phyloP scores from a whole-genome alignment of 2,329 filamentous ascomycete genomes.

The Nemania diffusa region DNA sequence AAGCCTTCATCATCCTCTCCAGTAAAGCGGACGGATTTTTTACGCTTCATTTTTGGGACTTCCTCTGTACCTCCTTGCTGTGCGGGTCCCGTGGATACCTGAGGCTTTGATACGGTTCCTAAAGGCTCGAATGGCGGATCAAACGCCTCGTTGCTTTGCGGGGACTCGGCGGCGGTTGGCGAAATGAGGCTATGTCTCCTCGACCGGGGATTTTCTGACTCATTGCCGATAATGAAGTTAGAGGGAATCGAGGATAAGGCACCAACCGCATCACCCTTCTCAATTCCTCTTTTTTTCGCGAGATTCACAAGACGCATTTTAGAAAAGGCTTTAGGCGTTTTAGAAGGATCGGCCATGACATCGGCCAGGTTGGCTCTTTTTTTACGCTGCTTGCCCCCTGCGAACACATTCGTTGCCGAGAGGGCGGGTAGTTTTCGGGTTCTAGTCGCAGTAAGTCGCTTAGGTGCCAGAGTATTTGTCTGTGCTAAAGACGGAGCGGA shows the following conservation, averaged over 20 bases:
- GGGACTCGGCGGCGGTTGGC: neutral
- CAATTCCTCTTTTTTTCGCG: slow-evolving; percentile 56
- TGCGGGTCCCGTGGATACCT: slow-evolving; percentile 13
- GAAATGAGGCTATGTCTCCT: slow-evolving; percentile 28
- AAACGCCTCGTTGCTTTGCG: neutral
- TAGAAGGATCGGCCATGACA: slow-evolving; percentile 55
- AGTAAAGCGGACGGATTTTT: slow-evolving; percentile 54
- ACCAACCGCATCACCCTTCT: slow-evolving; percentile 56
- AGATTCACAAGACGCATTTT: slow-evolving; percentile 53
- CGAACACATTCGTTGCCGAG: slow-evolving; percentile 57
- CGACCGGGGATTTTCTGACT: slow-evolving; percentile 21
- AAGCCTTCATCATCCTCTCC: slow-evolving; percentile 37
- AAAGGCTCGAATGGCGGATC: neutral
- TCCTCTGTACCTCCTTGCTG: slow-evolving; percentile 12
- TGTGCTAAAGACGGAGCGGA: slow-evolving; percentile 20
- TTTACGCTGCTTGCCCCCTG: slow-evolving; percentile 55
- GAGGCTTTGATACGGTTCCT: slow-evolving; percentile 8
- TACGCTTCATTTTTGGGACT: slow-evolving; percentile 43
- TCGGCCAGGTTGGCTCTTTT: slow-evolving; percentile 52
- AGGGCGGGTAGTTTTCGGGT: slow-evolving; percentile 35
- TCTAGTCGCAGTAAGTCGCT: slow-evolving; percentile 44
- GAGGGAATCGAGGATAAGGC: slow-evolving; percentile 50
- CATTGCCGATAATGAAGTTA: slow-evolving; percentile 44
- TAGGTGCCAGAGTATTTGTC: slow-evolving; percentile 41
- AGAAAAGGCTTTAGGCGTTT: slow-evolving; percentile 54